Evolutionary conservation across 2,329 filamentous ascomycete species (phyloP).

Genomic region (Samsoniella hepiali): DNA sequence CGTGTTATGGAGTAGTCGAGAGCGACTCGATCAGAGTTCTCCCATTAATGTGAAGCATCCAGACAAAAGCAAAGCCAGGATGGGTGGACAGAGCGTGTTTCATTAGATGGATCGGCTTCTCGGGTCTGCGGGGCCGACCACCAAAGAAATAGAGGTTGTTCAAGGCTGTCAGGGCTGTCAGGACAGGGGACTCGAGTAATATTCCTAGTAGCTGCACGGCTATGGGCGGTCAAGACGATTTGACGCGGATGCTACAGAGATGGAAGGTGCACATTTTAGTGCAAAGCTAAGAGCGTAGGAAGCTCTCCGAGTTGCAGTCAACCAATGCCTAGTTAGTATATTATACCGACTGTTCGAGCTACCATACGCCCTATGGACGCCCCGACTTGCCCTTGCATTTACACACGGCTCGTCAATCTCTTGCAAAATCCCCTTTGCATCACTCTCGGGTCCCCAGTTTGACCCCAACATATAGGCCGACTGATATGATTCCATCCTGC

Average conservation of each 20-base stretch:
- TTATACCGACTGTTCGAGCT: neutral
- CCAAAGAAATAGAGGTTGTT: neutral
- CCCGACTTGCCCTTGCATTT: neutral
- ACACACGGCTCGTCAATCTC: neutral
- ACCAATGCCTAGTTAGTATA: neutral
- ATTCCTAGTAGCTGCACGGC: slow-evolving; percentile 4
- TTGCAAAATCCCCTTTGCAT: neutral
- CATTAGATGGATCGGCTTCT: slow-evolving; percentile 4
- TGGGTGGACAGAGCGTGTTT: neutral
- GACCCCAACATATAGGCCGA: neutral
- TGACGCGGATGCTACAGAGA: neutral
- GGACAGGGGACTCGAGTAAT: neutral
- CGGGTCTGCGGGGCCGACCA: neutral
- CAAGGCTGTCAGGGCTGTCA: neutral
- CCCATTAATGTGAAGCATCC: neutral
- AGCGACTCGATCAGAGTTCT: neutral
- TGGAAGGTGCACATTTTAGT: neutral
- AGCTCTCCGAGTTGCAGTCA: neutral
- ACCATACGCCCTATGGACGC: neutral
- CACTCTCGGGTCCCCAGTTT: neutral
- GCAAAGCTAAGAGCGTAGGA: neutral
- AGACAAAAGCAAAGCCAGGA: neutral
- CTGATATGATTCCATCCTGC: neutral
- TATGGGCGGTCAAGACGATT: neutral
- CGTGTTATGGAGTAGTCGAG: neutral